phyloP scores from a whole-genome alignment of 805 yeast genomes.

The Scheffersomyces lignosus region DNA sequence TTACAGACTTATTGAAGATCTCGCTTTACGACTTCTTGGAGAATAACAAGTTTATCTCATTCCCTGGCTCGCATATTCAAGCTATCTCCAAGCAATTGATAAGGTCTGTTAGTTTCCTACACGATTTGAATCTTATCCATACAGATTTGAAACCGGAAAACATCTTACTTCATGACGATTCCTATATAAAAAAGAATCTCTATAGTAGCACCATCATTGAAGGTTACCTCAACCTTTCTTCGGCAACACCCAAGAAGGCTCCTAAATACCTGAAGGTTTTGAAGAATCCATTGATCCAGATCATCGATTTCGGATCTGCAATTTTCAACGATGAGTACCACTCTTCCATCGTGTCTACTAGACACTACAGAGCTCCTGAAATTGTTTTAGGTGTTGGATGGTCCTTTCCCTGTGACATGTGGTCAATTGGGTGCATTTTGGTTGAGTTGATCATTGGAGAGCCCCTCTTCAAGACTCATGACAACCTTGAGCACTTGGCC shows the following conservation, averaged over 20 bases:
- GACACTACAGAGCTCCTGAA: conserved; percentile 98
- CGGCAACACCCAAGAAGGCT: conserved; percentile 13
- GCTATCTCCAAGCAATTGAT: conserved; percentile 83
- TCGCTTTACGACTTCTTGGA: conserved; percentile 90
- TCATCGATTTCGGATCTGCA: conserved; percentile 97
- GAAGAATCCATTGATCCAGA: conserved; percentile 76
- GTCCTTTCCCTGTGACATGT: conserved; percentile 95
- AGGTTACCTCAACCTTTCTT: conserved; percentile 27
- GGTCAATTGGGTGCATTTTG: conserved; percentile 94
- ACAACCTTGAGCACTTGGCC: conserved; percentile 89
- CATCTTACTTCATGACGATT: conserved; percentile 63
- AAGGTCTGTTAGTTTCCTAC: conserved; percentile 83
- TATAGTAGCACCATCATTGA: conserved; percentile 33
- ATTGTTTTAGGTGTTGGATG: conserved; percentile 93
- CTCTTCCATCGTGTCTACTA: conserved; percentile 85
- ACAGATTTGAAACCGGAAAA: conserved; percentile 98
- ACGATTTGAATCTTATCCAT: conserved; percentile 86
- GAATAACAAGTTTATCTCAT: conserved; percentile 78
- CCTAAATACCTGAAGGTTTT: conserved; percentile 51
- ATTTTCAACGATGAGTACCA: conserved; percentile 93
- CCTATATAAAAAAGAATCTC: conserved; percentile 39
- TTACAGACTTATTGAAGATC: conserved; percentile 82
- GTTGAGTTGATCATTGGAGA: conserved; percentile 93
- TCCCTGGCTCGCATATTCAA: conserved; percentile 92
- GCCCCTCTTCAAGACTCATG: conserved; percentile 92